These are phyloP conservation scores for Pulveroboletus sp. DNA, from an alignment of 768 basidiomycete genomes.

Conservation along the genomic window DNA sequence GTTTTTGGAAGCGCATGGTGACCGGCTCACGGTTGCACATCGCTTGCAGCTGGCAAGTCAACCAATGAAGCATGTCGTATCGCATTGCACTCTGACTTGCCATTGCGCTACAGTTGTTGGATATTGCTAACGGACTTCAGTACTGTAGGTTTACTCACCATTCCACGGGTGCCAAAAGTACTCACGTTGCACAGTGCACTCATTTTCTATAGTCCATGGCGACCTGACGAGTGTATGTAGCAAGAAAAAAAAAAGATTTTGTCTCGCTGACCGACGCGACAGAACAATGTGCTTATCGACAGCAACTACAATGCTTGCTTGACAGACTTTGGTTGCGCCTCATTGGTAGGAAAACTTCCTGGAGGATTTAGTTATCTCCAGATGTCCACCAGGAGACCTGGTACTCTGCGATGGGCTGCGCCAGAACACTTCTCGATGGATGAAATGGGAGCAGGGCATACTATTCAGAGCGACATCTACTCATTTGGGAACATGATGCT, in stretches of 20 bases:
- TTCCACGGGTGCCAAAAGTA: too few relatives aligned
- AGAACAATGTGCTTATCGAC: slow-evolving; percentile 13
- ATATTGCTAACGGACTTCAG: slow-evolving; percentile 7
- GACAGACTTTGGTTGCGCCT: slow-evolving; percentile 10
- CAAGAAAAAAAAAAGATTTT: neutral
- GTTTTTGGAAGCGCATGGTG: neutral
- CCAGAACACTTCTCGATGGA: slow-evolving; percentile 5
- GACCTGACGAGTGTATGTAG: slow-evolving; percentile 5
- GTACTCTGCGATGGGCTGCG: slow-evolving; percentile 9
- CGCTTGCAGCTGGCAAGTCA: slow-evolving; percentile 7
- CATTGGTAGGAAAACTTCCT: slow-evolving; percentile 4
- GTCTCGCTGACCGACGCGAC: neutral
- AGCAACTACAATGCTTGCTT: slow-evolving; percentile 4
- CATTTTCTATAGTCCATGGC: slow-evolving; percentile 10
- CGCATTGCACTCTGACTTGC: neutral
- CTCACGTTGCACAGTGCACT: slow-evolving; percentile 4
- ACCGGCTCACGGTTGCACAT: neutral
- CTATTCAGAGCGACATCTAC: slow-evolving; percentile 7
- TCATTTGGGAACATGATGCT: slow-evolving; percentile 9
- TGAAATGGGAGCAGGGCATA: neutral
- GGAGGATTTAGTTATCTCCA: slow-evolving; percentile 1
- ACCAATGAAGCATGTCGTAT: neutral
- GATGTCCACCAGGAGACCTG: neutral
- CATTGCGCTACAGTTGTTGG: neutral
- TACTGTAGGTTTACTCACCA: neutral